Percentiles rank a stretch among this genome's conserved stretches.
Evolutionary conservation across 768 basidiomycete genomes (phyloP).

Genomic region (Pilatotrama ljubarskyi): DNA sequence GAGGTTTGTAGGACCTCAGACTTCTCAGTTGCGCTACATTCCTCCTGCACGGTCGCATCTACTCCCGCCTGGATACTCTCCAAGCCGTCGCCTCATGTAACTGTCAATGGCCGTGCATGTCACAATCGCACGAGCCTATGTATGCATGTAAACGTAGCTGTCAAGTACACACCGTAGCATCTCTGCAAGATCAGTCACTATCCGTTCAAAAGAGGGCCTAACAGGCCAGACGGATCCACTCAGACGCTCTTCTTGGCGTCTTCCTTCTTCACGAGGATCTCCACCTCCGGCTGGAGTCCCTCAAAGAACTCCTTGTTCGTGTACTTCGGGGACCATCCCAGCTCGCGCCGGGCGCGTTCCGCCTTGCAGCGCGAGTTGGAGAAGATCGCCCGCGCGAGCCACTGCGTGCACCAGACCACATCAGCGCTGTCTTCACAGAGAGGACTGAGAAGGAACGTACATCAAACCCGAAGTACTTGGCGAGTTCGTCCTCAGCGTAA

Average conservation of each 20-base stretch:
- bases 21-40: too few relatives aligned
- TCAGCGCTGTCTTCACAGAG: neutral
- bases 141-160: too few relatives aligned
- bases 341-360: conserved; percentile 34
- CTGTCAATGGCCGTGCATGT: too few relatives aligned
- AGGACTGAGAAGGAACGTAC: neutral
- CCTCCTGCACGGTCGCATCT: too few relatives aligned
- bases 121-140: too few relatives aligned
- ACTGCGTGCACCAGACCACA: neutral
- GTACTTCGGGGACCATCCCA: conserved; percentile 55
- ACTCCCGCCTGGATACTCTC: too few relatives aligned
- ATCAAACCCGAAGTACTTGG: conserved; percentile 16
- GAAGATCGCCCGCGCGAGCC: neutral
- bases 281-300: conserved; percentile 47
- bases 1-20: too few relatives aligned
- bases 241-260: neutral
- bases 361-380: conserved; percentile 28
- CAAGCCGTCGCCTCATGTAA: too few relatives aligned
- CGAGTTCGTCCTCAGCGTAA: conserved; percentile 46
- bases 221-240: neutral
- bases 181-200: too few relatives aligned
- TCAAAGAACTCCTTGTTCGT: conserved; percentile 50
- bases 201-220: too few relatives aligned
- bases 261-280: conserved; percentile 16
- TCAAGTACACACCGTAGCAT: too few relatives aligned